Conservation (phyloP, 805 yeast species). For the Candida argentea region DNA sequence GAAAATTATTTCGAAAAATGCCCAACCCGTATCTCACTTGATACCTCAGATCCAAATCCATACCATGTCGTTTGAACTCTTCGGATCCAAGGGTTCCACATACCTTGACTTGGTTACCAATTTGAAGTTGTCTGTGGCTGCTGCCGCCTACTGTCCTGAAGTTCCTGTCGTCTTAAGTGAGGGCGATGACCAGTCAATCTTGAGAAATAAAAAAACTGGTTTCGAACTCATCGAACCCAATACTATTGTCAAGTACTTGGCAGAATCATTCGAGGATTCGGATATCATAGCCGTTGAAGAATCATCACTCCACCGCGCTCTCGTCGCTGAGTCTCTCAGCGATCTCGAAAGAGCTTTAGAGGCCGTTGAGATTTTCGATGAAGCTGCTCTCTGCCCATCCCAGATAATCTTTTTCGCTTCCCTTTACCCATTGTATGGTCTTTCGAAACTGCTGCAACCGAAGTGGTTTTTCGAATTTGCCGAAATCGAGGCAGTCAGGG, state of each 20-base stretch:
- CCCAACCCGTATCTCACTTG: too few relatives aligned
- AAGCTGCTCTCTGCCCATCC: slow-evolving; percentile 31
- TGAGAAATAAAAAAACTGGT: slow-evolving; percentile 24
- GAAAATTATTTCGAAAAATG: too few relatives aligned
- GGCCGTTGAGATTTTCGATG: slow-evolving; percentile 10
- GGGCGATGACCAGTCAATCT: slow-evolving; percentile 14
- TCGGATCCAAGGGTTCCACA: background rate
- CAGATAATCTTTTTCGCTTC: slow-evolving; percentile 54
- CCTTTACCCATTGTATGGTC: slow-evolving; percentile 31
- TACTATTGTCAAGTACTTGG: slow-evolving; percentile 57
- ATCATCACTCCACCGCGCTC: slow-evolving; percentile 27
- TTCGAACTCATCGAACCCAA: slow-evolving; percentile 54
- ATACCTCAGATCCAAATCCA: too few relatives aligned
- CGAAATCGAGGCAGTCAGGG: slow-evolving; percentile 25
- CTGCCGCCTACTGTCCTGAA: slow-evolving; percentile 8
- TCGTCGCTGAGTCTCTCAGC: slow-evolving; percentile 9
- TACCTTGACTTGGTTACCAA: slow-evolving; percentile 13
- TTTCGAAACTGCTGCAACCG: slow-evolving; percentile 7
- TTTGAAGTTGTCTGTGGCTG: slow-evolving; percentile 16
- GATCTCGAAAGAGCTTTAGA: slow-evolving; percentile 31
- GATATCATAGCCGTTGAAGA: slow-evolving; percentile 34
- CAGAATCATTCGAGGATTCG: slow-evolving; percentile 34
- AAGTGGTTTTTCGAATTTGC: slow-evolving; percentile 37
- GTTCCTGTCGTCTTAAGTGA: slow-evolving; percentile 11
- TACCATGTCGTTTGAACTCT: background rate